Evolutionary conservation across 176 grass and related monocot species (phyloP), one percentile per base, ranked within the genome.

Genomic region (Themeda triandra): DNA sequence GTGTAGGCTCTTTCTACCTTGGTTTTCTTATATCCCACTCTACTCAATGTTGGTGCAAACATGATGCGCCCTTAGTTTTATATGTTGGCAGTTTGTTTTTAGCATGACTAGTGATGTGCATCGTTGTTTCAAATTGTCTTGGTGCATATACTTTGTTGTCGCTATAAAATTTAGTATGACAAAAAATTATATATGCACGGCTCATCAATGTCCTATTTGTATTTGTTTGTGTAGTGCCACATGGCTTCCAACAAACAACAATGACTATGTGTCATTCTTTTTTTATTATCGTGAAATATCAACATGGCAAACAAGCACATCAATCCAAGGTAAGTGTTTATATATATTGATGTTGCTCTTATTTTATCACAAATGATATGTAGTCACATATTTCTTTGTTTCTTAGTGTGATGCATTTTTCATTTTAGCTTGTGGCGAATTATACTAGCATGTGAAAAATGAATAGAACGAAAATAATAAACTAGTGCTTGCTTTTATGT

Each of bases 131-230:
- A 24, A 30, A 21, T 17, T 14, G 23, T 39, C 37, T 71, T 11
- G 7, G 14, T 7, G 12, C 13, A 6, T 45, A 41, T 41, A 72
- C 69, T 25, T 13, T 2, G 2, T 28, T 2, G 0, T 13, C 45
- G 13, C 69, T 71, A 71, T 10, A 28, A 45, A 73, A 18, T 18
- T 5, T 3, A 18, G 6, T 19, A 29, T 42, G 6, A 3, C 1
- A 1, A 73, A 48, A 46, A 29, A 27, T 71, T 40, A 25, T 13
- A 7, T 27, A 13, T 71, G 39, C 11, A 15, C 27, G 12, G 6
- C 0, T 44, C 23, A 13, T 71, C 4, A 13, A 1, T 28, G 40
- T 2, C 0, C 15, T 8, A 0, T 17, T 1, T 0, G 6, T 17
- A 13, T 72, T 72, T 72, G 40, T 25, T 45, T 72, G 13, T 45